Evolutionary conservation across 768 basidiomycete species (phyloP), one percentile per base, ranked within the genome.

Genomic region (Lentinus brumalis): DNA sequence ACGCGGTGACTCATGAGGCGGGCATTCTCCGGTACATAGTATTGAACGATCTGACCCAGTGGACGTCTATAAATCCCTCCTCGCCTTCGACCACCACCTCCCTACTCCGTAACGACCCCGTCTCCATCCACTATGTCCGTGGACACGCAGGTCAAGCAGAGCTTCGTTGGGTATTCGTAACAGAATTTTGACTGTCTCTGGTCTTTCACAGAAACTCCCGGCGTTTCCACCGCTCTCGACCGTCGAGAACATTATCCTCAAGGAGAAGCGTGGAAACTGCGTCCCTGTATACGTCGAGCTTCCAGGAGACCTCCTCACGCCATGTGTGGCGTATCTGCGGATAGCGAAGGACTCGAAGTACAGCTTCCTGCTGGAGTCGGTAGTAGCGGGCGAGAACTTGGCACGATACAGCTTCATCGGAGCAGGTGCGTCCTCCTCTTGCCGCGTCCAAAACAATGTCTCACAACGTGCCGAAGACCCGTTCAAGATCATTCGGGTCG

Each of bases 381-480:
- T 98, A 46, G 81, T 93, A 31, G 90, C 85, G 31, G 96, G 95
- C 44, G 94, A 97, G 78, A 92, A 86, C 71, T 78, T 96, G 50
- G 95, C 91, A 38, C 86, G 97, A 55, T 99, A 96, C 76, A 94
- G 92, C 69, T 98, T 98, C 76, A 90, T 99, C 61, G 97, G 97
- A 41, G 87, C 95, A 73, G 93, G 96, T 96, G 71, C 70, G 82
- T 63, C 26, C 15, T 30, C 15, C 9, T n/a, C 47, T 26, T 31
- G 26, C 9, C n/a, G 29, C n/a, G 10, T 32, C 14, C 50, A n/a
- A 55, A n/a, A 3, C 31, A 11, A 55, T 39, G 29, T 38, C 45
- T 56, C 47, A 6, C 10, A 26, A 12, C 5, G 8, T 15, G 38
- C 11, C 47, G 46, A 31, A 97, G 97, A 98, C 76, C 97, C 97